phyloP scores from a whole-genome alignment of 2,329 filamentous ascomycete genomes.

The Pseudogymnoascus destructans region DNA sequence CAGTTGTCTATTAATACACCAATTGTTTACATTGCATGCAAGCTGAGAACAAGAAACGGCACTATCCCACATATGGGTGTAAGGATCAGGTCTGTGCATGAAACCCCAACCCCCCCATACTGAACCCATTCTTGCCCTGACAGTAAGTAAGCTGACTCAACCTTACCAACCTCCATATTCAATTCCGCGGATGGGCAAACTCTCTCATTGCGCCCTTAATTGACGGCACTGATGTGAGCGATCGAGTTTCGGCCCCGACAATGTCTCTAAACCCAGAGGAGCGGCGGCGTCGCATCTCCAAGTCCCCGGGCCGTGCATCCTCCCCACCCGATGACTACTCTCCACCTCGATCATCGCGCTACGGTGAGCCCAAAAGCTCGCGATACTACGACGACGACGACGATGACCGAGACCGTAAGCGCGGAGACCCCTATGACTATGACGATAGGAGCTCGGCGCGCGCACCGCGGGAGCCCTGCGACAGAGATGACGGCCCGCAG shows the following conservation, averaged over 20 bases:
- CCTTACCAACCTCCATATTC: slow-evolving; percentile 6
- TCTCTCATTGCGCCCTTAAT: slow-evolving; percentile 1
- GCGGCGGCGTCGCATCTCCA: background rate
- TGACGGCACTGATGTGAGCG: background rate
- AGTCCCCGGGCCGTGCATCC: background rate
- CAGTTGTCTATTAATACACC: background rate
- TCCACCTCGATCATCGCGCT: background rate
- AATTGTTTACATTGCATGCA: slow-evolving; percentile 5
- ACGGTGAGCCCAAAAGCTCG: background rate
- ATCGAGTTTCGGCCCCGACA: slow-evolving; percentile 3
- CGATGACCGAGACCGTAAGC: background rate
- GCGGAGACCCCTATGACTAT: background rate
- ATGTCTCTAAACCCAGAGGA: slow-evolving; percentile 6
- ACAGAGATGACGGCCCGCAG: slow-evolving; percentile 4
- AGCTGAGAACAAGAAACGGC: background rate
- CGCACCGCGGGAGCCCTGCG: background rate
- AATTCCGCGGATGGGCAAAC: background rate
- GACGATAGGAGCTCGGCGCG: background rate
- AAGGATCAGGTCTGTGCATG: slow-evolving; percentile 9
- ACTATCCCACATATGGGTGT: slow-evolving; percentile 7
- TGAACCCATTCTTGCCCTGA: slow-evolving; percentile 8
- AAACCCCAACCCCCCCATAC: slow-evolving; percentile 8
- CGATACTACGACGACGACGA: slow-evolving; percentile 6
- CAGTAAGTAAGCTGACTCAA: slow-evolving; percentile 4
- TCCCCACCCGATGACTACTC: slow-evolving; percentile 4